These are phyloP conservation scores for Ganoderma sinense DNA, from an alignment of 1,284 basidiomycete species.

Conservation along the genomic window DNA sequence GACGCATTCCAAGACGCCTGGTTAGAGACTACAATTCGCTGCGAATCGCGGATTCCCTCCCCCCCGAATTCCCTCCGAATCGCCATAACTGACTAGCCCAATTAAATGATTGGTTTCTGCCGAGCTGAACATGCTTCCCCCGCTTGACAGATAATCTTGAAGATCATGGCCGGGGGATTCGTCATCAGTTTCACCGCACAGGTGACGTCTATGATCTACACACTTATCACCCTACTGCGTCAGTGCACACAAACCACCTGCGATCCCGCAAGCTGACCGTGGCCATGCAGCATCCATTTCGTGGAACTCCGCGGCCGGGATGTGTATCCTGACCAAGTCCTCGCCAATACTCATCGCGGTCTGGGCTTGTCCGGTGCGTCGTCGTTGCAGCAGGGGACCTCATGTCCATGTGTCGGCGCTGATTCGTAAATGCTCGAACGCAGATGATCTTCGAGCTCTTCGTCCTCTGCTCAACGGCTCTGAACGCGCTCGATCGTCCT, in stretches of 20 bases:
- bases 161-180: slow-evolving; percentile 37
- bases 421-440: neutral
- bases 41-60: no score
- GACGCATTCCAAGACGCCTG: no score
- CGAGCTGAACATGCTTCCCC: neutral
- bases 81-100: no score
- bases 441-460: slow-evolving; percentile 41
- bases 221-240: slow-evolving; percentile 32
- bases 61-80: no score
- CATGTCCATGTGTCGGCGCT: neutral
- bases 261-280: neutral
- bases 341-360: slow-evolving; percentile 34
- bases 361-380: slow-evolving; percentile 40
- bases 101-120: neutral
- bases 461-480: slow-evolving; percentile 35
- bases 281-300: slow-evolving; percentile 28
- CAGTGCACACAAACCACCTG: slow-evolving; percentile 7
- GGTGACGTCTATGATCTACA: slow-evolving; percentile 33
- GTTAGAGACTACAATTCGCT: no score
- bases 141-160: slow-evolving; percentile 33
- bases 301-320: slow-evolving; percentile 32
- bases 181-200: slow-evolving; percentile 37
- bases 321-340: slow-evolving; percentile 35
- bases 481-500: slow-evolving; percentile 42
- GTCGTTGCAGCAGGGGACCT: neutral